Evolutionary conservation across 495 filamentous ascomycete species (phyloP).

Genomic region (Penicillium roqueforti): DNA sequence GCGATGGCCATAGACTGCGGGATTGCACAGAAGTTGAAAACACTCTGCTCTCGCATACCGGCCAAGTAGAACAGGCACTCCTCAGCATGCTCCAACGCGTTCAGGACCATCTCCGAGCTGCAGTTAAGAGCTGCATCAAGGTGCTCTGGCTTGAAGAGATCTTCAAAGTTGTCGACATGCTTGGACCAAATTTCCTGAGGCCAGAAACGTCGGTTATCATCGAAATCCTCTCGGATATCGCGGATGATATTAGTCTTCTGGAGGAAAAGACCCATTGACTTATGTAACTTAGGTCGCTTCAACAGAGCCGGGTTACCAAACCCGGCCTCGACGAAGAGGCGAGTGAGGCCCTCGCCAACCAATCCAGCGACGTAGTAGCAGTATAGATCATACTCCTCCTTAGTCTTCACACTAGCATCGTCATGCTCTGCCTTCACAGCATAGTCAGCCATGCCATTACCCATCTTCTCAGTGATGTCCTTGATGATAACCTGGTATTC

Average conservation of each 20-base stretch:
- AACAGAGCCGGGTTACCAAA: slow-evolving; percentile 84
- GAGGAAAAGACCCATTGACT: slow-evolving; percentile 94
- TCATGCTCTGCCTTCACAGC: slow-evolving; percentile 75
- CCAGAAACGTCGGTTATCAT: slow-evolving; percentile 87
- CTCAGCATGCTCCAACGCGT: slow-evolving; percentile 79
- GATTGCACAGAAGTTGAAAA: slow-evolving; percentile 99
- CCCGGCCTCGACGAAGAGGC: slow-evolving; percentile 81
- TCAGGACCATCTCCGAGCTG: slow-evolving; percentile 91
- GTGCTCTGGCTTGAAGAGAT: slow-evolving; percentile 81
- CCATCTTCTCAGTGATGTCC: slow-evolving; percentile 94
- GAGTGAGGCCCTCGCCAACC: slow-evolving; percentile 89
- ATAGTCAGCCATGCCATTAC: slow-evolving; percentile 97
- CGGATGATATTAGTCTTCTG: slow-evolving; percentile 99
- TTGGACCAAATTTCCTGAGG: slow-evolving; percentile 95
- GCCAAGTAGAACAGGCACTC: slow-evolving; percentile 98
- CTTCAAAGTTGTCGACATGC: slow-evolving; percentile 82
- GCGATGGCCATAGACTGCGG: slow-evolving; percentile 99
- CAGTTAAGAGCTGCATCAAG: slow-evolving; percentile 77
- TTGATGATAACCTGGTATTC: slow-evolving; percentile 81
- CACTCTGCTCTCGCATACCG: slow-evolving; percentile 89
- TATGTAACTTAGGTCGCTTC: slow-evolving; percentile 72
- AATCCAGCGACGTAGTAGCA: slow-evolving; percentile 98
- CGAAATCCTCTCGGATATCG: slow-evolving; percentile 83
- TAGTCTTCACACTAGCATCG: slow-evolving; percentile 71
- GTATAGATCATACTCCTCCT: slow-evolving; percentile 89